Evolutionary conservation across 192 early-diverging fungal genomes (phyloP).

Genomic region (Spinellus fusiger): DNA sequence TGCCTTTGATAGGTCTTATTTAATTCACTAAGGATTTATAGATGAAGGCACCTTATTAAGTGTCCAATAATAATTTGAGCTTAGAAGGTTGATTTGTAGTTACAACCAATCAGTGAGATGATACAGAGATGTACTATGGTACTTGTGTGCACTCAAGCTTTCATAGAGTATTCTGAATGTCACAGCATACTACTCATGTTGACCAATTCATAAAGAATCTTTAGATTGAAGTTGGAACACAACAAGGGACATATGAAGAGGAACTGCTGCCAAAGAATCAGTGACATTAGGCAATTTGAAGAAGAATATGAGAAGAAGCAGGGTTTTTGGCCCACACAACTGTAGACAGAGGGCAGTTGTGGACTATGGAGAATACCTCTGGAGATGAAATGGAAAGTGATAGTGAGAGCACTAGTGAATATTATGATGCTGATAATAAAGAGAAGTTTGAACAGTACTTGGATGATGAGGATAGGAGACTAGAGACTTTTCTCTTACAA

Average conservation of each 20-base stretch:
- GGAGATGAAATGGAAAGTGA: not conserved
- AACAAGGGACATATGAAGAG: not conserved
- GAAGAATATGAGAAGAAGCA: not conserved
- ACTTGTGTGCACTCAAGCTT: too few relatives aligned
- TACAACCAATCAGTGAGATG: too few relatives aligned
- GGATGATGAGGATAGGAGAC: not conserved
- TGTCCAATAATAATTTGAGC: too few relatives aligned
- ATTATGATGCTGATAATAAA: not conserved
- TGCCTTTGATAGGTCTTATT: too few relatives aligned
- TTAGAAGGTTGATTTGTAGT: too few relatives aligned
- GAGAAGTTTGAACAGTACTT: not conserved
- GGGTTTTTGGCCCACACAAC: slow-evolving; percentile 5
- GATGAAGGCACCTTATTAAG: too few relatives aligned
- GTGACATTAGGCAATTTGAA: slow-evolving; percentile 1
- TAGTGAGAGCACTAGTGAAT: not conserved
- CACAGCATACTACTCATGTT: too few relatives aligned
- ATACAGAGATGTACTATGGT: too few relatives aligned
- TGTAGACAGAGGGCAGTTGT: not conserved
- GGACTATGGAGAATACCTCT: not conserved
- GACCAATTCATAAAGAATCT: too few relatives aligned
- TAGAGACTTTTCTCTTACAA: not conserved
- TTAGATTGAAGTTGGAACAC: too few relatives aligned
- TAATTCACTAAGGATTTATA: too few relatives aligned
- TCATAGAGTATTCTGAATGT: too few relatives aligned
- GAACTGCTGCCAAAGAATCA: not conserved